Percentiles rank a stretch among this genome's conserved stretches.
phyloP scores from a whole-genome alignment of 2,329 filamentous ascomycete genomes.

The Teratosphaeria zuluensis region DNA sequence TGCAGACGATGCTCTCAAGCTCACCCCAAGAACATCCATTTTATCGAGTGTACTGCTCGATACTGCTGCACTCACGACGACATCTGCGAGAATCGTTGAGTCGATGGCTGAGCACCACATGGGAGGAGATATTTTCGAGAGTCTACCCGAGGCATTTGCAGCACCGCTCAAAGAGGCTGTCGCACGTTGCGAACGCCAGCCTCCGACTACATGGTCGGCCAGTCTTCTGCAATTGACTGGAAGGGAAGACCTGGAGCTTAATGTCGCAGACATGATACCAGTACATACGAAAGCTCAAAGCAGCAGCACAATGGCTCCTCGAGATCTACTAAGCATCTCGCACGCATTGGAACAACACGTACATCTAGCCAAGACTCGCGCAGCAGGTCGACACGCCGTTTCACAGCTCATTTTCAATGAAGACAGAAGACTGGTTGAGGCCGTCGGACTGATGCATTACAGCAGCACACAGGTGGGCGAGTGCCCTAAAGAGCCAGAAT shows the following conservation, averaged over 20 bases:
- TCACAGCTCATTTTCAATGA: conserved; percentile 84
- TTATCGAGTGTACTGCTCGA: conserved; percentile 16
- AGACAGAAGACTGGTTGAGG: conserved; percentile 81
- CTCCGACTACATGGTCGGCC: conserved; percentile 65
- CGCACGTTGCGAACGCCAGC: conserved; percentile 70
- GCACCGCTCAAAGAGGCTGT: conserved; percentile 76
- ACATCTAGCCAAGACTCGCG: conserved; percentile 64
- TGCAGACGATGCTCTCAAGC: not conserved
- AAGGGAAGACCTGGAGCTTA: conserved; percentile 58
- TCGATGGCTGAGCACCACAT: conserved; percentile 63
- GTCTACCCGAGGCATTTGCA: conserved; percentile 74
- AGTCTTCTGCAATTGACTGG: conserved; percentile 66
- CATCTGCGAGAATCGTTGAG: conserved; percentile 31
- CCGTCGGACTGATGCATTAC: conserved; percentile 74
- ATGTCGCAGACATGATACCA: not conserved
- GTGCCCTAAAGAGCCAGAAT: conserved; percentile 62
- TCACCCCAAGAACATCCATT: conserved; percentile 16
- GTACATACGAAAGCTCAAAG: conserved; percentile 22
- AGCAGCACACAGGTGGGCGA: conserved; percentile 70
- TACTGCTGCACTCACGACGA: conserved; percentile 13
- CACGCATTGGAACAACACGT: conserved; percentile 53
- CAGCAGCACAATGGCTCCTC: conserved; percentile 17
- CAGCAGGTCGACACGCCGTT: conserved; percentile 66
- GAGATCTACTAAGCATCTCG: conserved; percentile 73
- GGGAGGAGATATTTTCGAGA: conserved; percentile 59